Percentiles rank a stretch among this genome's conserved stretches.
phyloP scores from a whole-genome alignment of 768 basidiomycete species.

The Mycena floridula region DNA sequence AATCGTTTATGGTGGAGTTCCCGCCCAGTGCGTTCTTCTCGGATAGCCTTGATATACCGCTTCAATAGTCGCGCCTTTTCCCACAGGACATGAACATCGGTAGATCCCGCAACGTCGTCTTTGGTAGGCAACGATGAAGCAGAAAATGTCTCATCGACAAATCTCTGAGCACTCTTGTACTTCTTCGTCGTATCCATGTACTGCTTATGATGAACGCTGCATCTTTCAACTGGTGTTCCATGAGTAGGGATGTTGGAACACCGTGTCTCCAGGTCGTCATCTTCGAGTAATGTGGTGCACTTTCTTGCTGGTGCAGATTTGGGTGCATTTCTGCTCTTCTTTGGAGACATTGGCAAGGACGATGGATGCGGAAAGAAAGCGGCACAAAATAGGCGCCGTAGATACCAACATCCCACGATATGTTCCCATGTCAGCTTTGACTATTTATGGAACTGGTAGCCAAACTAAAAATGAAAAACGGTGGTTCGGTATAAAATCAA shows the following conservation, averaged over 20 bases:
- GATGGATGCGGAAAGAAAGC: too few relatives aligned
- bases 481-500: too few relatives aligned
- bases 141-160: conserved; percentile 15
- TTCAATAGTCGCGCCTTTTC: conserved; percentile 17
- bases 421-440: too few relatives aligned
- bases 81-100: conserved; percentile 8
- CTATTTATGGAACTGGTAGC: too few relatives aligned
- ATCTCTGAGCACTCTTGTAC: conserved; percentile 21
- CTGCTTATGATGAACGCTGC: conserved; percentile 19
- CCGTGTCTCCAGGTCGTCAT: conserved; percentile 20
- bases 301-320: too few relatives aligned
- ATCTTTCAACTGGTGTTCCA: conserved; percentile 14
- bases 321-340: too few relatives aligned
- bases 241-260: conserved; percentile 15
- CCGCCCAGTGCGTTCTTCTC: conserved; percentile 23
- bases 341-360: too few relatives aligned
- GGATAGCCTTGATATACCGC: conserved; percentile 24
- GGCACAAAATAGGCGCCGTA: too few relatives aligned
- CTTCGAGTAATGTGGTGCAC: too few relatives aligned
- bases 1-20: conserved; percentile 24
- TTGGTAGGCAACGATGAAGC: conserved; percentile 12
- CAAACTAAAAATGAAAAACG: too few relatives aligned
- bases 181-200: conserved; percentile 15
- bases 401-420: too few relatives aligned
- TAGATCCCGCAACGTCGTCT: conserved; percentile 8